Evolutionary conservation across 768 basidiomycete genomes (phyloP), one percentile per base, ranked within the genome.

Genomic region (Mrakia frigida): DNA sequence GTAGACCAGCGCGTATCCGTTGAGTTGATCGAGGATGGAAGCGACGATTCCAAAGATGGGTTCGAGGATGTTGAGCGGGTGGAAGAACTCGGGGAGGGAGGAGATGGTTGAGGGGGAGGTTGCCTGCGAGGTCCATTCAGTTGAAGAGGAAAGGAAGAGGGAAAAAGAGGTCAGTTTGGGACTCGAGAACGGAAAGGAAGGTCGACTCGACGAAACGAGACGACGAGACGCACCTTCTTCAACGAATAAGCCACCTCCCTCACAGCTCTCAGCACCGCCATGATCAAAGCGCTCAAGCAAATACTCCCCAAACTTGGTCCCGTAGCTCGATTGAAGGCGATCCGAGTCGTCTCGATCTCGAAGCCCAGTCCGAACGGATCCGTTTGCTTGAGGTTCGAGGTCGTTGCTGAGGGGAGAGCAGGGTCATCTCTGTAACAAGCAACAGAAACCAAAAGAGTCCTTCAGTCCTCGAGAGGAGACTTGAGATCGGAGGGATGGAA

Each of bases 301-400:
- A 94, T 88, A 0, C 90, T 89, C 3, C 95, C 95, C 9, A 95
- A 84, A 0, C 91, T 94, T 0, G 92, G 90, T 6, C 91, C 90
- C 1, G 90, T 90, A 0, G 94, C 88, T 0, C 95, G 90, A 61
- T 88, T 87, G 67, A 94, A 84, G 0, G 92, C 91, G 1, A 90
- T 88, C 74, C 92, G 91, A 31, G 93, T 90, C 1, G 88, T 87
- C 79, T 90, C 90, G 23, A 74, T 43, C n/a, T 78, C 73, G 59
- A 78, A 73, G 14, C 73, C 76, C 21, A 77, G 71, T 6, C 71
- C 71, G 50, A 77, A 68, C 0, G 76, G 76, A 63, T 77, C 76
- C n/a, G 65, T 61, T 18, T 73, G 60, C 65, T 68, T 68, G 37
- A 68, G 65, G 37, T 59, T 59, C 39, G 41, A 37, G 16, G 73